Conservation (phyloP, 179 eudicot genomes). For the Patellifolia procumbens region DNA sequence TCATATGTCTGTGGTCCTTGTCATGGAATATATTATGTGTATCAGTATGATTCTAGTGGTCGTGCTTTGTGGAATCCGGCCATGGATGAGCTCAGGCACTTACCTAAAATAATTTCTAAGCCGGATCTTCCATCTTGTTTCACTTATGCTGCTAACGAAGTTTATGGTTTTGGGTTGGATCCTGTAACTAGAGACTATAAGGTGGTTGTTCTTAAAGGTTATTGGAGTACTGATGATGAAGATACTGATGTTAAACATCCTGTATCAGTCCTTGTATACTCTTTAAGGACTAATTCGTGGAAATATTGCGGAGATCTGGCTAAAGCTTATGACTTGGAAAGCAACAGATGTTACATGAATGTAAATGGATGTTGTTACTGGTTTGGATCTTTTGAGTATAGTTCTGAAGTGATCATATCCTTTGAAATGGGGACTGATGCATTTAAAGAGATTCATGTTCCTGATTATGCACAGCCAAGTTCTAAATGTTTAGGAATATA, state of each 20-base stretch:
- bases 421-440: constrained; percentile 12
- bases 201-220: constrained; percentile 13
- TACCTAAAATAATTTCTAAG: constrained; percentile 15
- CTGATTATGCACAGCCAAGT: constrained; percentile 3
- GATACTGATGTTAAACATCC: not conserved
- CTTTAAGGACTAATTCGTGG: constrained; percentile 25
- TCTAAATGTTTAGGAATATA: constrained; percentile 16
- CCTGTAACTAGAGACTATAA: not conserved
- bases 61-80: constrained; percentile 33
- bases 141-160: not conserved
- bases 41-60: too few species aligned
- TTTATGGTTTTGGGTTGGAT: constrained; percentile 17
- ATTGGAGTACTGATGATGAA: not conserved
- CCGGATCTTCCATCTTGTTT: constrained; percentile 10
- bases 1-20: constrained; percentile 1
- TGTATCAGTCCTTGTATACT: constrained; percentile 24
- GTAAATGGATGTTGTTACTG: constrained; percentile 26
- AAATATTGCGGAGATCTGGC: constrained; percentile 27
- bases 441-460: constrained; percentile 20
- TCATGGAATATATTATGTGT: constrained; percentile 22
- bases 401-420: constrained; percentile 18
- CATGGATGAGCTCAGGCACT: constrained; percentile 1
- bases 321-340: constrained; percentile 6
- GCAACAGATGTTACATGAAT: not conserved
- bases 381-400: constrained; percentile 7